Conservation (phyloP, 129 eudicot species). For the Dittrichia graveolens region DNA sequence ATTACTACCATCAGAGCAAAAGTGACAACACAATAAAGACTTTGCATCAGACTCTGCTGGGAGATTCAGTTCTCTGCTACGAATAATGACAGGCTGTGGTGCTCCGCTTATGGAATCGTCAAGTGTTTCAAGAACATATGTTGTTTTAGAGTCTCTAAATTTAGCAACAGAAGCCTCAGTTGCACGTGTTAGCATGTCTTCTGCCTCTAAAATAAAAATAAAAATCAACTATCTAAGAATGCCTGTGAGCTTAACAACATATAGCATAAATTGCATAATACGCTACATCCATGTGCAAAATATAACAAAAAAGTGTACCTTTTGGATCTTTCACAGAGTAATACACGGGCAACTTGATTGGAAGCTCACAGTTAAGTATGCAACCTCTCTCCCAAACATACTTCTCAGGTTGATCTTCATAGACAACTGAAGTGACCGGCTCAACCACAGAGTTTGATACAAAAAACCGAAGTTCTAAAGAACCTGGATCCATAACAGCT, state of each 20-base stretch:
- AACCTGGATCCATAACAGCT: conserved; percentile 59
- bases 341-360: conserved; percentile 73
- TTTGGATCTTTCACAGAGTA: conserved; percentile 44
- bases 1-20: conserved; percentile 45
- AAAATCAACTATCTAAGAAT: background rate
- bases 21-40: conserved; percentile 54
- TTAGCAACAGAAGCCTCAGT: conserved; percentile 53
- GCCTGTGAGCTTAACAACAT: conserved; percentile 17
- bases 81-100: conserved; percentile 55
- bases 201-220: conserved; percentile 46
- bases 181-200: conserved; percentile 55
- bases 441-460: conserved; percentile 48
- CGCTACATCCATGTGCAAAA: conserved; percentile 1
- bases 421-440: conserved; percentile 48
- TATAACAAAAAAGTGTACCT: conserved; percentile 39
- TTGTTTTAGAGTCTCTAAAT: conserved; percentile 62
- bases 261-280: background rate
- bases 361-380: conserved; percentile 62
- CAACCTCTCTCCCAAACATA: conserved; percentile 87
- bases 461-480: conserved; percentile 55
- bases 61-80: conserved; percentile 53
- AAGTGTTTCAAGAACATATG: conserved; percentile 56
- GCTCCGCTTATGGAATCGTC: conserved; percentile 37
- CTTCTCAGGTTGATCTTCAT: conserved; percentile 76
- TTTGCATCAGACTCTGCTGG: conserved; percentile 38